Conservation (phyloP, 2,329 filamentous ascomycete species). For the Grosmannia penicillata region DNA sequence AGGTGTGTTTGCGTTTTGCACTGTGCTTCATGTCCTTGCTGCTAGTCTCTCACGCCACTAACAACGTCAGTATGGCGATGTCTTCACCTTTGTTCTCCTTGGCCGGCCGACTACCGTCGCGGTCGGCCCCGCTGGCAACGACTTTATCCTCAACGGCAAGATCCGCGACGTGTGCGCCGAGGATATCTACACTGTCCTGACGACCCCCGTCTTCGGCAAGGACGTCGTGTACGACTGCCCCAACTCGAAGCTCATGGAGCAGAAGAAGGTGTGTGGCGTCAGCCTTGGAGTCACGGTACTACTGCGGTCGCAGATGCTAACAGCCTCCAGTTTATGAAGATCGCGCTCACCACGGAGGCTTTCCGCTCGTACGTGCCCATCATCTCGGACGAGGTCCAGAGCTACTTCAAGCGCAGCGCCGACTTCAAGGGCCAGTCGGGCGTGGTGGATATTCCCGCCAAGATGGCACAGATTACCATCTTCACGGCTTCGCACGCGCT, state of each 20-base stretch:
- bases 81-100: slow-evolving; percentile 39
- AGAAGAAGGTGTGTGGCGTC: slow-evolving; percentile 54
- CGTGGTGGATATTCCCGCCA: slow-evolving; percentile 45
- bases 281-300: background rate
- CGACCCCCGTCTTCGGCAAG: slow-evolving; percentile 51
- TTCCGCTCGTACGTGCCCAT: slow-evolving; percentile 53
- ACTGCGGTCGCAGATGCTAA: background rate
- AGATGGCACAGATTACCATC: slow-evolving; percentile 65
- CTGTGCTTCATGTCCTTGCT: too few relatives aligned
- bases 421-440: slow-evolving; percentile 46
- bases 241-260: slow-evolving; percentile 75
- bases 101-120: slow-evolving; percentile 34
- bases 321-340: slow-evolving; percentile 50
- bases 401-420: slow-evolving; percentile 44
- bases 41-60: too few relatives aligned
- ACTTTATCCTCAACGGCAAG: slow-evolving; percentile 41
- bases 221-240: slow-evolving; percentile 77
- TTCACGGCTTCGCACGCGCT: slow-evolving; percentile 67
- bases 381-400: slow-evolving; percentile 53
- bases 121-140: slow-evolving; percentile 35
- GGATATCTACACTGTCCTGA: slow-evolving; percentile 36
- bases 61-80: slow-evolving; percentile 28
- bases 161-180: slow-evolving; percentile 36
- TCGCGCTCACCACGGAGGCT: slow-evolving; percentile 50
- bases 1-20: slow-evolving; percentile 35